A percentile compares a stretch with the other conserved stretches of the same genome.
phyloP scores from a whole-genome alignment of 2,329 filamentous ascomycete genomes.

The Neonectria sp. region DNA sequence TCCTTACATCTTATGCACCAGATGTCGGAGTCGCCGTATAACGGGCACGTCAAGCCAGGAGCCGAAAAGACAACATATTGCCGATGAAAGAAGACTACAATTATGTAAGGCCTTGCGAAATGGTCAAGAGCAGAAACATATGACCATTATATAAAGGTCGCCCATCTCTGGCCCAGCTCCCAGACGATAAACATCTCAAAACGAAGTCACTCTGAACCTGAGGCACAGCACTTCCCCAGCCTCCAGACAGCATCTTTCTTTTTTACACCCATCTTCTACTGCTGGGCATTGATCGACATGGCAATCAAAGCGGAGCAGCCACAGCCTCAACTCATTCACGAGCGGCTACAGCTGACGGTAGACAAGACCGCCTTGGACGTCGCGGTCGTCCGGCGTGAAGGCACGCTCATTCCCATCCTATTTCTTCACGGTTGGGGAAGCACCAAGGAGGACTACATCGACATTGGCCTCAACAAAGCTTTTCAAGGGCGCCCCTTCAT shows the following conservation, averaged over 20 bases:
- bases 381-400: constrained; percentile 10
- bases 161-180: too few relatives aligned
- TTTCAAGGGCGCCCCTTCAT: constrained; percentile 37
- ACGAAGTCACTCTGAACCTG: too few relatives aligned
- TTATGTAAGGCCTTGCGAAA: too few relatives aligned
- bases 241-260: too few relatives aligned
- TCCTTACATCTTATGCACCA: too few relatives aligned
- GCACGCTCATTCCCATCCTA: constrained; percentile 29
- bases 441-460: constrained; percentile 47
- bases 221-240: too few relatives aligned
- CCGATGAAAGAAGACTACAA: too few relatives aligned
- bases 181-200: too few relatives aligned
- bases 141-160: too few relatives aligned
- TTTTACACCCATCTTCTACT: too few relatives aligned
- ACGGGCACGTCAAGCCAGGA: neutral
- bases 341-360: constrained; percentile 1
- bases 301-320: neutral
- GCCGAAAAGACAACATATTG: too few relatives aligned
- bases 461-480: constrained; percentile 36
- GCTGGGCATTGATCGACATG: neutral
- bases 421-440: constrained; percentile 48
- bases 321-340: neutral
- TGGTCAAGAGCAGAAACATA: too few relatives aligned
- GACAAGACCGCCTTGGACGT: constrained; percentile 7
- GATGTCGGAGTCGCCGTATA: neutral